Evolutionary conservation across 257 asterid genomes (phyloP), one percentile per base, ranked within the genome.

Genomic region (Plantago elongata): DNA sequence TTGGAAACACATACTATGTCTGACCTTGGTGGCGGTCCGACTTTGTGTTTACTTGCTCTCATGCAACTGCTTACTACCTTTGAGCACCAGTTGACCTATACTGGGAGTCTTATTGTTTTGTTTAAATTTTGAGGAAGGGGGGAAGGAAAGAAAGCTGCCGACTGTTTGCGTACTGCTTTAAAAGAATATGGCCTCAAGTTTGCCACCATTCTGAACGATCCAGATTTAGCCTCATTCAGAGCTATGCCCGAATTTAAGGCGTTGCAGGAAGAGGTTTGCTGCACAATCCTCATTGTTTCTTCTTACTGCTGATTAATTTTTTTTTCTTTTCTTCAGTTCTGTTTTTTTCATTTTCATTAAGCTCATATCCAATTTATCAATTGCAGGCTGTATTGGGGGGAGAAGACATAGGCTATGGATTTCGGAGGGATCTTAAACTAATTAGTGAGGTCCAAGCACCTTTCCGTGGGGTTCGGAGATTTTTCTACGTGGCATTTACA

Each of bases 381-480:
- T 51, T 56, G 70, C 81, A 92, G 99, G 97, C 99, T 60, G 77
- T 66, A 77, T 64, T 84, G 62, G 99, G 99, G 34, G 99, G 99
- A 68, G 99, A 89, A 81, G 99, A 92, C 60, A 64, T 89, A 67
- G 99, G 99, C 51, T 80, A 81, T 70, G 42, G 99, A 70, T 92
- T 92, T 66, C 82, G 97, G 61, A 84, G 99, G 78, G 99, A 92
- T 78, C 95, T 92, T 12, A 92, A 89, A 78, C 96, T 89, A 69
- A 92, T 92, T 46, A 83, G 97, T 74, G 99, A 92, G 79, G 99
- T 92, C 69, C 99, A 92, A 84, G 97, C 99, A 51, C 99, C 99
- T 43, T 92, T 92, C 67, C 91, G 99, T 44, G 99, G 99, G 29
- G 74, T 92, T 67, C 82, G 96, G 22, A 84, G 74, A 66, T 92